Evolutionary conservation across 1,284 basidiomycete genomes (phyloP).

Genomic region (Moesziomyces sp.): DNA sequence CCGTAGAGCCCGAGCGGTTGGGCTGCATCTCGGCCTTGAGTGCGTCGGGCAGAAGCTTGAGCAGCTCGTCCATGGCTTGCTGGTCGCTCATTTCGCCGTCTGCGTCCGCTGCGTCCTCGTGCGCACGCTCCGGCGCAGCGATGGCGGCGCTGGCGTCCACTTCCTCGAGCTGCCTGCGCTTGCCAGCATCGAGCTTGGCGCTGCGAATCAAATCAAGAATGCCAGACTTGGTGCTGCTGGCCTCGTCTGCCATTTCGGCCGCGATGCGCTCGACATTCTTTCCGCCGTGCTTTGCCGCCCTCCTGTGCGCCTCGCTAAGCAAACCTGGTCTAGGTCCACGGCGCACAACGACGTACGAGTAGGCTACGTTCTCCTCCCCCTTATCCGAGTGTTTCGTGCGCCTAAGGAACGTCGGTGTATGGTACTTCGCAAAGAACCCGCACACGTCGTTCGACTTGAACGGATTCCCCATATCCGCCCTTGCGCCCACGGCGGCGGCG

Average conservation of each 20-base stretch:
- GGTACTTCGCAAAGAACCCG: conserved; percentile 85
- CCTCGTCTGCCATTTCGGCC: conserved; percentile 16
- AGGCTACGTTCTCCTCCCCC: conserved; percentile 86
- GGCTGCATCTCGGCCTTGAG: conserved; percentile 28
- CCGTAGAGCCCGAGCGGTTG: neutral
- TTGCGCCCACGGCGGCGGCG: conserved; percentile 10
- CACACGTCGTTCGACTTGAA: conserved; percentile 73
- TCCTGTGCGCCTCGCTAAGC: conserved; percentile 20
- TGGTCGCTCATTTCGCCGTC: conserved; percentile 29
- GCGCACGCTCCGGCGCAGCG: neutral
- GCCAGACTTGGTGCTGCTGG: conserved; percentile 42
- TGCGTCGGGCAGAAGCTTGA: conserved; percentile 41
- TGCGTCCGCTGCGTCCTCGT: neutral
- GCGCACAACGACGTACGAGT: conserved; percentile 89
- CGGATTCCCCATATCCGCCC: conserved; percentile 29
- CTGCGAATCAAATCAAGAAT: conserved; percentile 52
- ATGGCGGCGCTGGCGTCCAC: conserved; percentile 15
- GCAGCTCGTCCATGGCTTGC: conserved; percentile 41
- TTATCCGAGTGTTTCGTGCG: conserved; percentile 84
- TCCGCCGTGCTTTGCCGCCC: neutral
- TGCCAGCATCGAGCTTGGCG: conserved; percentile 15
- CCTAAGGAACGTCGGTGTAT: conserved; percentile 84
- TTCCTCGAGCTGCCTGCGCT: conserved; percentile 31
- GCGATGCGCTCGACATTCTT: conserved; percentile 3
- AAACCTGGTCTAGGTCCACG: conserved; percentile 77